Evolutionary conservation across 495 filamentous ascomycete genomes (phyloP).

Genomic region (Aspergillus steynii): DNA sequence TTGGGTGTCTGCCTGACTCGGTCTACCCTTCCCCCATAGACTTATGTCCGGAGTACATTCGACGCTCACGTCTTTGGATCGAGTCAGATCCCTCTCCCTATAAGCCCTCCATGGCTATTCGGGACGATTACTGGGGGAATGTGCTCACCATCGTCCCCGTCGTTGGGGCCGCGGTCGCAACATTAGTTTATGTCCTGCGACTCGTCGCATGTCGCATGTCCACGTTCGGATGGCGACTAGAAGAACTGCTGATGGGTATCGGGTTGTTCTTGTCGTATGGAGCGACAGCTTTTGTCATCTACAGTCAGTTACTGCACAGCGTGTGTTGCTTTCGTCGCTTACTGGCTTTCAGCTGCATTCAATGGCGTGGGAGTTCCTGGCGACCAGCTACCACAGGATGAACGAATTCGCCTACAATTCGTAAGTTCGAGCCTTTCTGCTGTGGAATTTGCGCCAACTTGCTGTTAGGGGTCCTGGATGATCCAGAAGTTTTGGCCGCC

Average conservation of each 20-base stretch:
- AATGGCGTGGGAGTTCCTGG: conserved; percentile 11
- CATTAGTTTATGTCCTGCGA: conserved; percentile 20
- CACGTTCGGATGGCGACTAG: conserved; percentile 9
- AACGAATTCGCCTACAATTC: conserved; percentile 7
- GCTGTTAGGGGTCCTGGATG: conserved; percentile 23
- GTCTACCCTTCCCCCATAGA: background rate
- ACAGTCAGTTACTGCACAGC: conserved; percentile 13
- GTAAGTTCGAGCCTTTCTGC: conserved; percentile 4
- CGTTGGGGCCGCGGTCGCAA: conserved; percentile 19
- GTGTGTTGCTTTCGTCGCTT: too few relatives aligned
- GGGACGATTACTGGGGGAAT: conserved; percentile 14
- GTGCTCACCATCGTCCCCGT: conserved; percentile 21
- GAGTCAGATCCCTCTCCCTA: background rate
- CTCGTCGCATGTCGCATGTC: conserved; percentile 17
- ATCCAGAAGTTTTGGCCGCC: conserved; percentile 27
- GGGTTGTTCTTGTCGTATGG: conserved; percentile 24
- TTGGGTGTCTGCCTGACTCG: background rate
- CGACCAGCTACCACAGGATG: background rate
- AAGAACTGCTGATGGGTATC: conserved; percentile 24
- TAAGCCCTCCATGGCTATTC: background rate
- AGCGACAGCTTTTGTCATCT: conserved; percentile 16
- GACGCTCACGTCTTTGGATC: background rate
- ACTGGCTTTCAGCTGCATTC: conserved; percentile 2
- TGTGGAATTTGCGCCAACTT: background rate
- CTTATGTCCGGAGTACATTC: background rate